Evolutionary conservation across 2,329 filamentous ascomycete species (phyloP), one percentile per base, ranked within the genome.

Genomic region (Uncinocarpus reesii): DNA sequence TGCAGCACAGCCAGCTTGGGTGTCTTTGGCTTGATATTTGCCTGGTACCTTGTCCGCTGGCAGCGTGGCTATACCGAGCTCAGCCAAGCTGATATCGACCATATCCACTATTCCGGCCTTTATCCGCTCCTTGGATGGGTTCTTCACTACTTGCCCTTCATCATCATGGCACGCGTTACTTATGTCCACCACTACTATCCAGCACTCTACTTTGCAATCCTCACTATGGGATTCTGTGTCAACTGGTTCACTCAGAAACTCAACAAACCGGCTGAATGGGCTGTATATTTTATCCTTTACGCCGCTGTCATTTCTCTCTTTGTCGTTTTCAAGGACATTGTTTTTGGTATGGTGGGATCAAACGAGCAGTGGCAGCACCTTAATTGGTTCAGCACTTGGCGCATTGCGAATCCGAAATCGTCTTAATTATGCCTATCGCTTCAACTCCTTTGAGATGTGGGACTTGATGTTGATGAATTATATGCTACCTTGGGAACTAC

Each of bases 141-240:
- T 68, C 76, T 98, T 42, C 92, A 98, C 71, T 98, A 95, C 66
- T 71, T 95, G 53, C 92, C 92, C 0, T 98, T 96, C 68, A 79
- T 95, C 60, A 80, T 92, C 62, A 98, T 98, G 93, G 92, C 88
- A 8, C 86, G 92, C 75, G 92, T 98, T 52, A 98, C 92, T 13
- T 98, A 98, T 62, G 92, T 98, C 47, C 92, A 98, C 68, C 92
- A 98, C 72, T 98, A 98, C 75, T 98, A 96, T 68, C 92, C 92
- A 8, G 92, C 92, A 7, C 79, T 98, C 8, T 98, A 96, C 74
- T 98, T 96, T 66, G 89, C 92, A 59, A 95, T 98, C 56, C 73
- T 98, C 38, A 80, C 79, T 13, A 80, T 89, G 53, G 90, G 89
- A 47, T 98, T 98, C 76, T 77, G 88, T 57, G 70, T 85, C 48